Conservation (phyloP, 148 eudicot genomes). For the Rheum nobile region DNA sequence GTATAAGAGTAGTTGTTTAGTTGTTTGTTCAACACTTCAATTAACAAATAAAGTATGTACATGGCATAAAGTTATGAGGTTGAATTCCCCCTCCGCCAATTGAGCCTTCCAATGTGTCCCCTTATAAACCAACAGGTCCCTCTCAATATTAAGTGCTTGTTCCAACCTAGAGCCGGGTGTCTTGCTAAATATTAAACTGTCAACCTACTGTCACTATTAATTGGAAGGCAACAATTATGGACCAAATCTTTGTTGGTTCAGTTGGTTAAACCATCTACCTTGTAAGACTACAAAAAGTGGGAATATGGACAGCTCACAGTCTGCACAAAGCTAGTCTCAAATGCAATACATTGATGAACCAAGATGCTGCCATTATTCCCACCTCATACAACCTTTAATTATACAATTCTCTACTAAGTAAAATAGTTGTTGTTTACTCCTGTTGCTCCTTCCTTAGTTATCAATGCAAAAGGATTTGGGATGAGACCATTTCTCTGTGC, state of each 20-base stretch:
- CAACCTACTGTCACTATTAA: background rate
- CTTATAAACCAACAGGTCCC: background rate
- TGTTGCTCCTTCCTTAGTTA: background rate
- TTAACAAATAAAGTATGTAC: background rate
- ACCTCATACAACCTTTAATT: too few relatives aligned
- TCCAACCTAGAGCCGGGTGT: background rate
- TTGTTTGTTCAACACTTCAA: too few relatives aligned
- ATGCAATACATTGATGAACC: background rate
- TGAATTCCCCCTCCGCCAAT: background rate
- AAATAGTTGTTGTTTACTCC: background rate
- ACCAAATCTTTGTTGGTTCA: background rate
- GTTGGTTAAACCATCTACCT: background rate
- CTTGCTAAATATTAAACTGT: background rate
- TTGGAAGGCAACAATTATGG: background rate
- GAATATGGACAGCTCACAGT: background rate
- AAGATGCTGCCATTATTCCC: background rate
- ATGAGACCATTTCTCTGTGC: background rate
- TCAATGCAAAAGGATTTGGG: background rate
- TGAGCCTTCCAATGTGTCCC: background rate
- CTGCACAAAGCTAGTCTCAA: background rate
- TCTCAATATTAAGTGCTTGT: background rate
- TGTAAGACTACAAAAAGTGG: background rate
- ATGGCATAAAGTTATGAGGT: background rate
- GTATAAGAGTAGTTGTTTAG: too few relatives aligned
- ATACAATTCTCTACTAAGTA: background rate